Percentiles rank a stretch among this genome's conserved stretches.
These are phyloP conservation scores for Mycena sanguinolenta DNA, from an alignment of 768 basidiomycete species.

Conservation along the genomic window DNA sequence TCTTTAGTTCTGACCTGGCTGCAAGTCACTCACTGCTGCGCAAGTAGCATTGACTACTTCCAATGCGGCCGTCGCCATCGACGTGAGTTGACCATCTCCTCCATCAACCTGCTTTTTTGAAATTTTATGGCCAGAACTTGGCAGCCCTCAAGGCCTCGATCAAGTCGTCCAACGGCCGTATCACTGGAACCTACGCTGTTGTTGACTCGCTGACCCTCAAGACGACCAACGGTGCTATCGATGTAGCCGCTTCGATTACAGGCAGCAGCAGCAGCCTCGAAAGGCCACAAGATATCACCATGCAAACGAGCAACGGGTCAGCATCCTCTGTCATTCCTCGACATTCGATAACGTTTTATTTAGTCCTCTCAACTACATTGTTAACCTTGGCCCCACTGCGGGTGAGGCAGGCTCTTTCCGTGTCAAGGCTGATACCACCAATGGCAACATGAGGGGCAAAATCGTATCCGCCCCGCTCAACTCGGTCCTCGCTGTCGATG, in stretches of 20 bases:
- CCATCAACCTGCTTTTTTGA: not conserved
- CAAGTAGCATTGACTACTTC: slow-evolving; percentile 39
- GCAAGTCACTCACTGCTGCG: slow-evolving; percentile 38
- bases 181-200: slow-evolving; percentile 58
- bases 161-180: slow-evolving; percentile 52
- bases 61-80: slow-evolving; percentile 35
- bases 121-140: slow-evolving; percentile 46
- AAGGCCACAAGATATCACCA: slow-evolving; percentile 45
- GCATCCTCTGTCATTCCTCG: slow-evolving; percentile 27
- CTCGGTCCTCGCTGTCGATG: slow-evolving; percentile 47
- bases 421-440: slow-evolving; percentile 46
- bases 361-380: slow-evolving; percentile 49
- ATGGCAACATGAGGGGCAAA: slow-evolving; percentile 45
- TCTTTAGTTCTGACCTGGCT: not conserved
- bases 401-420: slow-evolving; percentile 47
- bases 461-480: slow-evolving; percentile 50
- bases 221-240: slow-evolving; percentile 59
- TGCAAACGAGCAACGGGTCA: slow-evolving; percentile 60
- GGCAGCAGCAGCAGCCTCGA: slow-evolving; percentile 43
- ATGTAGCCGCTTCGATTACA: slow-evolving; percentile 51
- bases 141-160: slow-evolving; percentile 43
- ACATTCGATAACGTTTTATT: not conserved
- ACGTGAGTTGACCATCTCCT: no score
- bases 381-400: slow-evolving; percentile 49
- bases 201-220: slow-evolving; percentile 51